Evolutionary conservation across 2,329 filamentous ascomycete species (phyloP), one percentile per base, ranked within the genome.

Genomic region (Venturia nashicola): DNA sequence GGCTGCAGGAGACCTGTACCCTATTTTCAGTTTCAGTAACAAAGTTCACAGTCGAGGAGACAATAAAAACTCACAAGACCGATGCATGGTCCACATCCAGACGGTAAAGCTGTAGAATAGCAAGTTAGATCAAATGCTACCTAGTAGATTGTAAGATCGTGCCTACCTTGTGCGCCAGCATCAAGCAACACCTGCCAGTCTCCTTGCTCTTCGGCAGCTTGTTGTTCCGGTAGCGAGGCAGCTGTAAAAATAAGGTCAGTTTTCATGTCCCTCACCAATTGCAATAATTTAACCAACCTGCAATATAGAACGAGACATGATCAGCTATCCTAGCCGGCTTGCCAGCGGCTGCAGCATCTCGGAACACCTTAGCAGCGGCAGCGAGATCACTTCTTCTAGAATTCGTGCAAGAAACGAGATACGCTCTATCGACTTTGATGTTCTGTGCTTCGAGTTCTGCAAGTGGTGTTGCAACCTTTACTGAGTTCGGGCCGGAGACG

Each of bases 391-490:
- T 34, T 11, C 86, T 83, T 61, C 93, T 82, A 0, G 85, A 87
- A 76, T 97, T 97, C 6, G 93, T 97, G 79, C 93, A 97, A 0
- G 87, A 91, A 0, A 97, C 87, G 0, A 97, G 79, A 73, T 96
- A 97, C 0, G 90, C 91, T 72, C 89, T 91, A 78, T 97, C 77
- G 27, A 97, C 75, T 60, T 84, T 82, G 73, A 97, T 96, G 67
- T 89, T 77, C 71, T 93, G 80, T 0, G 82, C 72, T 69, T 88
- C 87, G 0, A 97, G 83, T 40, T 93, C 85, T 5, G 79, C 76
- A 0, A 97, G 75, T 0, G 93, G 90, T 0, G 87, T 96, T 0
- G 88, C 86, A 0, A 96, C 78, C 75, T 97, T 97, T 71, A 96
- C 91, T 0, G 89, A 92, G 76, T 97, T 96, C 0, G 93, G 93